These are phyloP conservation scores for Sechiopsis laciniata DNA, from an alignment of 306 rosid genomes.

Conservation along the genomic window DNA sequence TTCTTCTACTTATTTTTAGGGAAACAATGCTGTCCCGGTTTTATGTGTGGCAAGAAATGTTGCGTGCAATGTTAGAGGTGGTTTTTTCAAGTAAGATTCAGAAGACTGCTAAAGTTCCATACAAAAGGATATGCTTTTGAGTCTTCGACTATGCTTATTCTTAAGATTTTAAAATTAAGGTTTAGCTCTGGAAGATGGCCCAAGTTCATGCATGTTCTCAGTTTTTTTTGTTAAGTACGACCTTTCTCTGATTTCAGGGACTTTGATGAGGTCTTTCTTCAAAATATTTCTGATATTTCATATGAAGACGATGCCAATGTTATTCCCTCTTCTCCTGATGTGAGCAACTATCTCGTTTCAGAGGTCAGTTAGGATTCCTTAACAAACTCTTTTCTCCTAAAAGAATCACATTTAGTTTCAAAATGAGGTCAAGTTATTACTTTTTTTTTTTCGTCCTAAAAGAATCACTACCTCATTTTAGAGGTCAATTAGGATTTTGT, in stretches of 20 bases:
- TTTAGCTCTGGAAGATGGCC: constrained; percentile 24
- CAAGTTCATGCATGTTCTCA: background rate
- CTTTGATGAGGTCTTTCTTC: constrained; percentile 79
- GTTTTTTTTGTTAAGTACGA: constrained; percentile 29
- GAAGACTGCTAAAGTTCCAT: background rate
- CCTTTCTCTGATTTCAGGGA: constrained; percentile 53
- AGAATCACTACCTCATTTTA: no score
- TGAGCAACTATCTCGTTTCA: constrained; percentile 80
- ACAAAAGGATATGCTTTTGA: background rate
- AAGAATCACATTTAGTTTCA: background rate
- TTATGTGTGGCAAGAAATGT: constrained; percentile 95
- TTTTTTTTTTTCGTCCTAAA: background rate
- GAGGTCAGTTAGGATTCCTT: constrained; percentile 55
- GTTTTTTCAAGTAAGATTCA: constrained; percentile 73
- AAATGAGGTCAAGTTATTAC: background rate
- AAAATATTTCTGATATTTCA: constrained; percentile 62
- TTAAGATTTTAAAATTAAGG: constrained; percentile 16
- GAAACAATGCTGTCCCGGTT: constrained; percentile 73
- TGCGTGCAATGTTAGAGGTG: constrained; percentile 97
- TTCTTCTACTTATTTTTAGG: constrained; percentile 36
- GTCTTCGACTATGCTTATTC: background rate
- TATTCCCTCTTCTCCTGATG: constrained; percentile 77
- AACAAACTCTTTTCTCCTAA: background rate
- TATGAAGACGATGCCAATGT: constrained; percentile 74
- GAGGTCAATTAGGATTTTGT: background rate